Evolutionary conservation across 352 stramenopile species (phyloP), one percentile per base, ranked within the genome.

Genomic region (Elongisporangium senticosum): DNA sequence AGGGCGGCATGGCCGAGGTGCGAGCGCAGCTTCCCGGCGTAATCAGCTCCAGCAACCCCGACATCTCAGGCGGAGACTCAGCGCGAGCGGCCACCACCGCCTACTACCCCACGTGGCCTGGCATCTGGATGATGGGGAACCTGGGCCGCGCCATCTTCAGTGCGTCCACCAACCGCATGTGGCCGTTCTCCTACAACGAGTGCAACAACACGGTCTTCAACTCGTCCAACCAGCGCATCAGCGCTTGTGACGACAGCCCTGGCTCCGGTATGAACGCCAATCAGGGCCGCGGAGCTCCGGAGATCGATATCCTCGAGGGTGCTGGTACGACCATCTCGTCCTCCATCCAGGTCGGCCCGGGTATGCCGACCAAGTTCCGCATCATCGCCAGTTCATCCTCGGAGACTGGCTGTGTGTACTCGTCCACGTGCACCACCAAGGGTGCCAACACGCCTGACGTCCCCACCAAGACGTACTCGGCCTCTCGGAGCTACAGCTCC

Each of bases 81-180:
- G 81, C 39, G 13, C 61, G 58, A 37, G 56, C 65, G 19, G 47
- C 37, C 10, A 67, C 39, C 15, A 62, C 67, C 24, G 62, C 56
- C 14, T 79, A 63, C 56, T 86, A 86, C 50, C 75, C 75, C 11
- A 79, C 75, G 52, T 98, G 93, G 93, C 93, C 93, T 1, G 92
- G 90, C n/a, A 82, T 98, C 56, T 98, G 94, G 94, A 69, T 98
- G 49, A 73, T 98, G 51, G 94, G 94, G 7, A 97, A 98, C 77
- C 69, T 98, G 11, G 91, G 90, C 7, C 69, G 93, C 23, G 89
- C 90, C 2, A 96, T 95, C 0, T 98, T 98, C 65, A 83, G 89
- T 48, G 74, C 73, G 0, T 94, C 79, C 0, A 96, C 86, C 10
- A 86, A 91, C 33, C 86, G 88, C 56, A 84, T 98, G 57, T 98